These are phyloP conservation scores for Tuber aestivum DNA, from an alignment of 495 filamentous ascomycete genomes.

Conservation along the genomic window DNA sequence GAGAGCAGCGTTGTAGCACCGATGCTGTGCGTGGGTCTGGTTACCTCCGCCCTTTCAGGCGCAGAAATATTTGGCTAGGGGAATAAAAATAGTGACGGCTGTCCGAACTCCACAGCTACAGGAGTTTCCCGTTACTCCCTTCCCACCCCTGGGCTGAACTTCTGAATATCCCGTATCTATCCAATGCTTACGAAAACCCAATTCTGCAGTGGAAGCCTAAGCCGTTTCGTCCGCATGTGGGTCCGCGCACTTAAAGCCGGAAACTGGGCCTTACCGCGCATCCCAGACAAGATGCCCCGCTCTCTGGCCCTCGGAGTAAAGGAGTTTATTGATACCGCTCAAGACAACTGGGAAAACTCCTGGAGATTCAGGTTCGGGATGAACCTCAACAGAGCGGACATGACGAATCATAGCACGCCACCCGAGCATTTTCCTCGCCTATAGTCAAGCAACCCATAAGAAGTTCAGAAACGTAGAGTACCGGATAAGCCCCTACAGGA, in stretches of 20 bases:
- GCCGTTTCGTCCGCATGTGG: slow-evolving; percentile 60
- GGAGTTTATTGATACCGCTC: slow-evolving; percentile 59
- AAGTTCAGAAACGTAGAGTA: slow-evolving; percentile 69
- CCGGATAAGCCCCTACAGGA: slow-evolving; percentile 60
- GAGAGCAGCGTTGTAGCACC: slow-evolving; percentile 61
- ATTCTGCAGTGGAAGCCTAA: slow-evolving; percentile 55
- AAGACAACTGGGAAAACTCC: slow-evolving; percentile 58
- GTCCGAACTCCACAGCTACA: slow-evolving; percentile 47
- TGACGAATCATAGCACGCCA: slow-evolving; percentile 61
- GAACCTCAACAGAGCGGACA: slow-evolving; percentile 67
- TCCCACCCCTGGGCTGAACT: background rate
- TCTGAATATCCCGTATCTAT: background rate
- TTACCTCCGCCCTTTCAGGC: slow-evolving; percentile 61
- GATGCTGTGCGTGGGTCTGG: slow-evolving; percentile 73
- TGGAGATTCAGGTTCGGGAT: slow-evolving; percentile 62
- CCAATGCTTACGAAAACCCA: background rate
- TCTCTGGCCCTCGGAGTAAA: slow-evolving; percentile 58
- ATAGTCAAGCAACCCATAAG: slow-evolving; percentile 64
- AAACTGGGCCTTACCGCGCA: slow-evolving; percentile 62
- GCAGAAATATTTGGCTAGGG: slow-evolving; percentile 57
- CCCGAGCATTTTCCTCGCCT: slow-evolving; percentile 60
- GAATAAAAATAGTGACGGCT: slow-evolving; percentile 67
- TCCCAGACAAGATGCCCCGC: slow-evolving; percentile 55
- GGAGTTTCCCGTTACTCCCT: background rate
- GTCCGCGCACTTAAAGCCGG: slow-evolving; percentile 61